phyloP scores from a whole-genome alignment of 2,329 filamentous ascomycete species.

The Phaeomoniella chlamydospora region DNA sequence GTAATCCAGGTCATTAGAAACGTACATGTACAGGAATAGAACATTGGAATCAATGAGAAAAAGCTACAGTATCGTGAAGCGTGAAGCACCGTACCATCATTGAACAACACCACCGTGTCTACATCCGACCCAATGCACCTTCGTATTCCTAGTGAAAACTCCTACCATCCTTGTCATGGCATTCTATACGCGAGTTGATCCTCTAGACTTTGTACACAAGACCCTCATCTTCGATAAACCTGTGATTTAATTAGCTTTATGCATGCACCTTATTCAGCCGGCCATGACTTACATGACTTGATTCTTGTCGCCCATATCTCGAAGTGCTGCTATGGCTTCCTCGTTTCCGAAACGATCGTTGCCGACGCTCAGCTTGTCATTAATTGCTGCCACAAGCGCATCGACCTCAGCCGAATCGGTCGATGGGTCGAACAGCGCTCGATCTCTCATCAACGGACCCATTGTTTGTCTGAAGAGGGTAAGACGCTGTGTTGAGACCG shows the following conservation, averaged over 20 bases:
- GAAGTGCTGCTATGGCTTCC: slow-evolving; percentile 66
- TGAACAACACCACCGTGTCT: too few relatives aligned
- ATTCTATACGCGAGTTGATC: too few relatives aligned
- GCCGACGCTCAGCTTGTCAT: slow-evolving; percentile 44
- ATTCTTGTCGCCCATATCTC: slow-evolving; percentile 67
- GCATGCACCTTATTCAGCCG: too few relatives aligned
- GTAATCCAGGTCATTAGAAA: too few relatives aligned
- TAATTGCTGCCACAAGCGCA: slow-evolving; percentile 65
- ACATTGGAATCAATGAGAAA: too few relatives aligned
- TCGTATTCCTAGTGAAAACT: too few relatives aligned
- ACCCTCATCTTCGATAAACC: slow-evolving; percentile 37
- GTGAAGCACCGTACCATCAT: too few relatives aligned
- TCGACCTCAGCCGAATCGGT: slow-evolving; percentile 70
- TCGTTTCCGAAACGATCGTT: slow-evolving; percentile 46
- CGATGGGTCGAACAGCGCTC: slow-evolving; percentile 53
- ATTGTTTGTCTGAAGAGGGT: slow-evolving; percentile 64
- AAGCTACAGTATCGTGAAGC: too few relatives aligned
- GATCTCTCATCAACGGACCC: slow-evolving; percentile 62
- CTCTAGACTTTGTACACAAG: slow-evolving; percentile 55
- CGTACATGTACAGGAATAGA: too few relatives aligned
- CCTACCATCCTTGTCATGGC: too few relatives aligned
- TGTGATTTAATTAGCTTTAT: slow-evolving; percentile 16
- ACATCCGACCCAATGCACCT: too few relatives aligned
- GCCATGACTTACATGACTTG: slow-evolving; percentile 88
- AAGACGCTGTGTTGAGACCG: slow-evolving; percentile 43